Evolutionary conservation across 1,284 basidiomycete species (phyloP).

Genomic region (Sanghuangporus weigelae): DNA sequence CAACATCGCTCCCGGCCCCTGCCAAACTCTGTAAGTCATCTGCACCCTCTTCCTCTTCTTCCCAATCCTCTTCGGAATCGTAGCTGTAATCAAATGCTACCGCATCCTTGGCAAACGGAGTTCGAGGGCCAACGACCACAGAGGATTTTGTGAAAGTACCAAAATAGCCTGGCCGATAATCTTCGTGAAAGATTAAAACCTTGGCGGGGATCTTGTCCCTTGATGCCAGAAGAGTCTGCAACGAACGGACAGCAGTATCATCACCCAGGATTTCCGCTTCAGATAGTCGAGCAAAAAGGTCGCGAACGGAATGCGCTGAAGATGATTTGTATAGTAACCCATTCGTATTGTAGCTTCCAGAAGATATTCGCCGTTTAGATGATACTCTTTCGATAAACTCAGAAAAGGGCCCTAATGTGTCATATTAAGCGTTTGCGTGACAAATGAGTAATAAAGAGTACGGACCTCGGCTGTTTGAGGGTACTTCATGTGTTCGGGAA

Average conservation of each 20-base stretch:
- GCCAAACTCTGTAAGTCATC: conserved; percentile 66
- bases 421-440: not conserved
- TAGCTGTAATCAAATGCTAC: conserved; percentile 73
- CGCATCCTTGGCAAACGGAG: conserved; percentile 66
- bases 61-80: conserved; percentile 86
- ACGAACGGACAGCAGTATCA: conserved; percentile 48
- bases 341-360: not conserved
- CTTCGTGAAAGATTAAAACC: conserved; percentile 69
- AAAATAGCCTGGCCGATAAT: conserved; percentile 78
- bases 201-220: conserved; percentile 62
- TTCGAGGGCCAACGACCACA: conserved; percentile 63
- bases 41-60: conserved; percentile 65
- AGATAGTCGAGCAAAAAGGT: conserved; percentile 51
- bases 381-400: conserved; percentile 5
- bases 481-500: not conserved
- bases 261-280: conserved; percentile 77
- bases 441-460: not conserved
- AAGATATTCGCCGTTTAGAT: not conserved
- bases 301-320: conserved; percentile 44
- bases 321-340: conserved; percentile 23
- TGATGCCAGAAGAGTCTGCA: conserved; percentile 51
- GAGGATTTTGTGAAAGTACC: conserved; percentile 83
- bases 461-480: not conserved
- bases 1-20: conserved; percentile 61
- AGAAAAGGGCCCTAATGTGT: not conserved